Evolutionary conservation across 805 yeast species (phyloP), one percentile per base, ranked within the genome.

Genomic region (Saccharomycopsis sp.): DNA sequence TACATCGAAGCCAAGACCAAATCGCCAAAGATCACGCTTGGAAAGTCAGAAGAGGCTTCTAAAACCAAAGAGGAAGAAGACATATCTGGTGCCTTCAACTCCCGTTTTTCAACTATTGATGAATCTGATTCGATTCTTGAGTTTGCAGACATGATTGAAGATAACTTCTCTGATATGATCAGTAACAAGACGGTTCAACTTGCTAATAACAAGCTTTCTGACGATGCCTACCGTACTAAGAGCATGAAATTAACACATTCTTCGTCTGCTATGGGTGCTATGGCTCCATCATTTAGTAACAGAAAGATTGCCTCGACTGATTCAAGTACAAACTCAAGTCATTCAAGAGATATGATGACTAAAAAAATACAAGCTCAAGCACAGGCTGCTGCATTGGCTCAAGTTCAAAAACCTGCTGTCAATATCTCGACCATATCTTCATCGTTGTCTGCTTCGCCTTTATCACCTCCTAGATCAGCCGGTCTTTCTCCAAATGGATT

Each of bases 321-420:
- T 12, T 5, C 9, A 3, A 44, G 49, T 44, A 19, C 3, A 17
- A 44, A 19, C 22, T 44, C 49, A 7, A 17, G 12, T 12, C 12
- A 29, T 29, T 5, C 38, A 44, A 44, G 49, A 44, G 49, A 44
- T 17, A 17, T 44, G 22, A 44, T 44, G 49, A 17, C 49, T 44
- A 44, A 44, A 19, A 44, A 44, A 17, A 44, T 44, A 3, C 49
- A 44, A 17, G 49, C 49, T 44, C 22, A 44, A 44, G 49, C 49
- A 17, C 49, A 44, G 22, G 49, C 49, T 12, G 49, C 49, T 44
- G 49, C 49, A 5, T 44, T 44, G 22, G 49, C 49, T 17, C 49
- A 44, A 44, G 49, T 44, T 8, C 49, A 44, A 44, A 44, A 44
- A 17, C 49, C 49, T 17, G 49, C 49, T 19, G 49, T 44, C 22